Base-by-base conservation (phyloP, 176 grass and related monocot species). In the Phoenix roebelenii region DNA sequence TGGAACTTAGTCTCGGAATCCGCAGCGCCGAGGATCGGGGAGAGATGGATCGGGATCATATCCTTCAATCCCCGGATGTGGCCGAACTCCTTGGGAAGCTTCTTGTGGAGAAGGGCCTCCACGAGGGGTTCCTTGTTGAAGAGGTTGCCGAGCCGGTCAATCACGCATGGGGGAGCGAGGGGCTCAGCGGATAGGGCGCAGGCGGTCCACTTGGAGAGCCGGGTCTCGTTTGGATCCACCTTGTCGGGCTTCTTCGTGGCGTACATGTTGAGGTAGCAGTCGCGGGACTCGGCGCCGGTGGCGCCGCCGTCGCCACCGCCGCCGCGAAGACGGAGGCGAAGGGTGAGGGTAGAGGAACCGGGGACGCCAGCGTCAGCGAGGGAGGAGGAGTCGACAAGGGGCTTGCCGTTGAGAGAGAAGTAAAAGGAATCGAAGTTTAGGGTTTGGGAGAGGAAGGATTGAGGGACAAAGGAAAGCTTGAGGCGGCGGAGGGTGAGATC, bases 201-300 rank as follows among this genome's bases (percentile, higher is more conserved):
- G 57, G 87, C 85, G 68, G 92, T 97, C 86, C 89, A 97, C 54
- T 83, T 85, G 9, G 87, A 91, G 16, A 97, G 78, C 16, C 87
- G 92, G 7, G 81, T 76, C 83, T 97, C 87, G 70, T 97, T 91
- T 30, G 87, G 92, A 54, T 97, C 92, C 16, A 58, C 92, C 84
- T 97, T 97, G 81, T 97, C 92, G 25, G 92, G 92, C 71, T 97
- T 97, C 84, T 97, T 97, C 3, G 44, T 26, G 51, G 79, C 74
- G 74, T 97, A 97, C 92, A 97, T 97, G 58, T 79, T 91, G 76
- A 97, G 92, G 84, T 97, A 97, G 79, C 92, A 97, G 61, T 97
- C 92, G 62, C 87, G 92, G 51, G 92, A 97, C 79, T 97, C 92
- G 54, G 92, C 92, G 28, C 92, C 84, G 51, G 92, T 97, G 69